phyloP scores from a whole-genome alignment of 2,329 filamentous ascomycete species.

The Trichoderma aggressivum region DNA sequence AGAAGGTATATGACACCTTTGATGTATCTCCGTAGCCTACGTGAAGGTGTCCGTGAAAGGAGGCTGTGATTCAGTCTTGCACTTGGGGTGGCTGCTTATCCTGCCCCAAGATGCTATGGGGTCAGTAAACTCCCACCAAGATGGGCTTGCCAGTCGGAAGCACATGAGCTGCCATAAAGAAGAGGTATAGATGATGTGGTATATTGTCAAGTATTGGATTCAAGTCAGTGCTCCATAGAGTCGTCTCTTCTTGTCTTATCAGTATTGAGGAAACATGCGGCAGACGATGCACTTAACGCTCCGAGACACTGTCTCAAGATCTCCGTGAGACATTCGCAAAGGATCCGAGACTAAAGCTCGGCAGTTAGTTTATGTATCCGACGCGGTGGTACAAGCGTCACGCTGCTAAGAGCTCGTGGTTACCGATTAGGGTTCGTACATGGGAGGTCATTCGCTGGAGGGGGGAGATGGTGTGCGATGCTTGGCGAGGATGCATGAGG shows the following conservation, averaged over 20 bases:
- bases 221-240: neutral
- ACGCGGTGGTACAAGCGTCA: neutral
- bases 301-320: neutral
- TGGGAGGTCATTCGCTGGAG: slow-evolving; percentile 3
- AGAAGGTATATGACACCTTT: neutral
- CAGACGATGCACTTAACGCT: neutral
- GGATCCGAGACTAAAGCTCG: neutral
- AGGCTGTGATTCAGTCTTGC: neutral
- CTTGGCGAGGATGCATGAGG: neutral
- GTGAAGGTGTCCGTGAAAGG: neutral
- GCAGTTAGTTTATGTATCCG: neutral
- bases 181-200: neutral
- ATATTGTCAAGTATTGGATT: neutral
- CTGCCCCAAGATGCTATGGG: accelerated
- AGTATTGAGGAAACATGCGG: neutral
- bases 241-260: neutral
- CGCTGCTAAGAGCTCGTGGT: neutral
- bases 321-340: neutral
- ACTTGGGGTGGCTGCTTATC: neutral
- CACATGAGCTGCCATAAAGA: neutral
- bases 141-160: neutral
- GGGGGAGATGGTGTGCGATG: neutral
- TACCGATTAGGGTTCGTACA: neutral
- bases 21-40: neutral
- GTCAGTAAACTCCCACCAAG: neutral